phyloP scores from a whole-genome alignment of 352 stramenopile species.

The Globisporangium yorkense region DNA sequence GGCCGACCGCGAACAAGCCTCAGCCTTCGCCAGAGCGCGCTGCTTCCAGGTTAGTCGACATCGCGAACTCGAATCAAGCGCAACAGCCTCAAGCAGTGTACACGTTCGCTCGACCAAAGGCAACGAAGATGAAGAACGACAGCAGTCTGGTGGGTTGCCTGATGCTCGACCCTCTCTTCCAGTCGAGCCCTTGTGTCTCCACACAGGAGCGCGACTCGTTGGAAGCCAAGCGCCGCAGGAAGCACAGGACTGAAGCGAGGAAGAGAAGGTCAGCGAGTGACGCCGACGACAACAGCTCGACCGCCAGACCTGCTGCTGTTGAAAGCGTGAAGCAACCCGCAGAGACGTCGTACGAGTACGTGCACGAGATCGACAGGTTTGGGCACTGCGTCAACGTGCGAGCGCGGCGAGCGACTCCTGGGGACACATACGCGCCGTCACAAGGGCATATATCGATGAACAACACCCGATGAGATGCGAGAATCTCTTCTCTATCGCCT shows the following conservation, averaged over 20 bases:
- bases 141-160: constrained; percentile 12
- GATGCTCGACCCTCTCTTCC: constrained; percentile 71
- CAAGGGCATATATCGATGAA: constrained; percentile 28
- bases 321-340: background rate
- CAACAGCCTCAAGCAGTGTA: constrained; percentile 11
- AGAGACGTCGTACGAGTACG: constrained; percentile 20
- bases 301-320: background rate
- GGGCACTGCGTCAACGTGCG: constrained; percentile 49
- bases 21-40: background rate
- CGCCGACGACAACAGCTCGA: background rate
- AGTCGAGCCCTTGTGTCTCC: constrained; percentile 11
- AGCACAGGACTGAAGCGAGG: background rate
- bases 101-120: constrained; percentile 45
- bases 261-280: background rate
- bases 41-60: background rate
- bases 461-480: background rate
- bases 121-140: constrained; percentile 19
- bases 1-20: constrained; percentile 20
- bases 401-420: constrained; percentile 21
- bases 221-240: constrained; percentile 3
- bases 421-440: constrained; percentile 44
- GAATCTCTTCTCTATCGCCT: constrained; percentile 2
- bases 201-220: background rate
- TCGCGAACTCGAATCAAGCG: constrained; percentile 7
- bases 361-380: constrained; percentile 35